These are phyloP conservation scores for Botrytis fabae DNA, from an alignment of 2,329 filamentous ascomycete species.

Conservation along the genomic window DNA sequence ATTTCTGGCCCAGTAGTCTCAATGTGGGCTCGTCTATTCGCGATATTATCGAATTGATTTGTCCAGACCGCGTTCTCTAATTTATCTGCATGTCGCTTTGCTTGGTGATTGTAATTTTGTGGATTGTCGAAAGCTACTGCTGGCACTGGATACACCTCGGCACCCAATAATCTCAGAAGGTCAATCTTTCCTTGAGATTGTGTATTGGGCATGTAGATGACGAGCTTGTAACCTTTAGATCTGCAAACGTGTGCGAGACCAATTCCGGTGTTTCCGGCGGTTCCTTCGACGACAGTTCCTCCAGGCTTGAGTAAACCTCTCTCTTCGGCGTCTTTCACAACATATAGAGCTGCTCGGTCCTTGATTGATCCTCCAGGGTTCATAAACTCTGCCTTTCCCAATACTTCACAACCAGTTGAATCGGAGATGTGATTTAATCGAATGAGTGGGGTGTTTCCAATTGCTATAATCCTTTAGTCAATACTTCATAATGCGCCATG, in stretches of 20 bases:
- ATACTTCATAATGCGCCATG: slow-evolving; percentile 16
- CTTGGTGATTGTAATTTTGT: slow-evolving; percentile 97
- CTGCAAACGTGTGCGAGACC: slow-evolving; percentile 96
- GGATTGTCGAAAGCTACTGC: slow-evolving; percentile 95
- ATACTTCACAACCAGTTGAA: slow-evolving; percentile 87
- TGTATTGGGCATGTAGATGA: slow-evolving; percentile 99
- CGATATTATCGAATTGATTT: slow-evolving; percentile 97
- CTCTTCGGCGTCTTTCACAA: slow-evolving; percentile 92
- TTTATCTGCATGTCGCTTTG: slow-evolving; percentile 80
- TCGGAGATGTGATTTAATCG: slow-evolving; percentile 84
- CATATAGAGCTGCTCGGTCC: slow-evolving; percentile 91
- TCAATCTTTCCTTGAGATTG: slow-evolving; percentile 98
- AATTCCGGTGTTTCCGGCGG: slow-evolving; percentile 96
- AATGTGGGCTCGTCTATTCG: slow-evolving; percentile 90
- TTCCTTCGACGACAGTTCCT: slow-evolving; percentile 95
- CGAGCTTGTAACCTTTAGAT: slow-evolving; percentile 85
- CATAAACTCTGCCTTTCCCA: slow-evolving; percentile 98
- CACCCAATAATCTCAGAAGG: slow-evolving; percentile 83
- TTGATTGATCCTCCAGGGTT: slow-evolving; percentile 97
- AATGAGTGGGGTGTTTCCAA: slow-evolving; percentile 96
- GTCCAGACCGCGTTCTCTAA: slow-evolving; percentile 95
- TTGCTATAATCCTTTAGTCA: slow-evolving; percentile 59
- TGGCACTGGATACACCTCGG: slow-evolving; percentile 93
- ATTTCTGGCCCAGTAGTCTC: slow-evolving; percentile 98
- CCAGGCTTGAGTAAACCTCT: slow-evolving; percentile 77